These are phyloP conservation scores for Rubia balearica DNA, from an alignment of 305 asterid genomes.

Conservation along the genomic window DNA sequence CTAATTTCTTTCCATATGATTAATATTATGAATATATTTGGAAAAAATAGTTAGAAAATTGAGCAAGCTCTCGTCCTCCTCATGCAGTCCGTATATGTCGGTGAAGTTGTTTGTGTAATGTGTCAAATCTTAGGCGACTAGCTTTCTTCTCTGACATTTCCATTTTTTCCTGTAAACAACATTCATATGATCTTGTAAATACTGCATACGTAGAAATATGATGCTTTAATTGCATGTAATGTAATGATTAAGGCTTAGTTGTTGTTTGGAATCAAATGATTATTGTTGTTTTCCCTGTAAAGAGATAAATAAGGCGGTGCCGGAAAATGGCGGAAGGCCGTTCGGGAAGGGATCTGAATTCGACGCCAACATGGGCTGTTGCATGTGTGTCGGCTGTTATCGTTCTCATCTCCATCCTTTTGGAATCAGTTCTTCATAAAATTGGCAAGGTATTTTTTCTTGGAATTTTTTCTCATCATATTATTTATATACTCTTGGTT, in stretches of 20 bases:
- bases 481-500: background rate
- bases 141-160: background rate
- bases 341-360: slow-evolving; percentile 37
- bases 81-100: slow-evolving; percentile 28
- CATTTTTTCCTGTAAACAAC: background rate
- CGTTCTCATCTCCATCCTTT: slow-evolving; percentile 35
- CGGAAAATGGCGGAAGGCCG: slow-evolving; percentile 19
- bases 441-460: slow-evolving; percentile 29
- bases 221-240: background rate
- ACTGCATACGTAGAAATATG: background rate
- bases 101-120: slow-evolving; percentile 28
- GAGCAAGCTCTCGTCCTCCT: background rate
- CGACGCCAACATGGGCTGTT: slow-evolving; percentile 65
- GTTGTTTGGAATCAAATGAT: slow-evolving; percentile 4
- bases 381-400: slow-evolving; percentile 44
- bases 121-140: background rate
- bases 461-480: background rate
- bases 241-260: slow-evolving; percentile 3
- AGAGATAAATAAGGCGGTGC: background rate
- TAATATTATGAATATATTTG: background rate
- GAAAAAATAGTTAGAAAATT: background rate
- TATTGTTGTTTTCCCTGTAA: background rate
- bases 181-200: background rate
- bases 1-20: background rate
- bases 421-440: slow-evolving; percentile 45